Evolutionary conservation across 1,139 yeast genomes (phyloP).

Genomic region (Geotrichum australiense): DNA sequence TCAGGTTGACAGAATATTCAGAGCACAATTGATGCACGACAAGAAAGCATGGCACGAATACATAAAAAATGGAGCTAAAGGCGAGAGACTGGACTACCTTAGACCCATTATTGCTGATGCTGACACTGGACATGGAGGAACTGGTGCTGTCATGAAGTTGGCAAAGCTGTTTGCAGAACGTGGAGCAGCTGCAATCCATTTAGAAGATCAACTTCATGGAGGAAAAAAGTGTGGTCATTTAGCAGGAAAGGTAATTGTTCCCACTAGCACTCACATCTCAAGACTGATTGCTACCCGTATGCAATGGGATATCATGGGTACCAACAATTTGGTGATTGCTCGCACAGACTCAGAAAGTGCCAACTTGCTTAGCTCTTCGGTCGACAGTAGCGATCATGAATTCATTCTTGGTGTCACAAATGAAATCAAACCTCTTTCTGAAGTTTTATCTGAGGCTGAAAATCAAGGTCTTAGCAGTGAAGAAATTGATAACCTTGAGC

Average conservation of each 20-base stretch:
- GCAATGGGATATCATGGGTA: constrained; percentile 61
- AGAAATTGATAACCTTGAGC: constrained; percentile 37
- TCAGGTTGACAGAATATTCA: constrained; percentile 53
- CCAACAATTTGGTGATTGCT: constrained; percentile 52
- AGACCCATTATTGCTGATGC: constrained; percentile 62
- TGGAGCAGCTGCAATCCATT: constrained; percentile 60
- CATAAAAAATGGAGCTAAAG: constrained; percentile 29
- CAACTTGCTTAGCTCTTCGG: constrained; percentile 45
- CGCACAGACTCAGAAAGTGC: constrained; percentile 57
- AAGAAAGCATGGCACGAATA: constrained; percentile 45
- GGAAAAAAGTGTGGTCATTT: constrained; percentile 62
- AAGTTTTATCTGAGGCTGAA: constrained; percentile 43
- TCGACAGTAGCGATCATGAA: constrained; percentile 53
- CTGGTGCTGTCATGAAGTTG: constrained; percentile 55
- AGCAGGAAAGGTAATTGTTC: constrained; percentile 57
- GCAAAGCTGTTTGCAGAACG: constrained; percentile 58
- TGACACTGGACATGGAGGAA: constrained; percentile 66
- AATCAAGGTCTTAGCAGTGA: constrained; percentile 33
- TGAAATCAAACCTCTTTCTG: constrained; percentile 42
- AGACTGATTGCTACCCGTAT: constrained; percentile 53
- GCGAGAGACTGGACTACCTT: constrained; percentile 41
- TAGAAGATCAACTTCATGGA: constrained; percentile 60
- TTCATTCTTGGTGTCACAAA: constrained; percentile 44
- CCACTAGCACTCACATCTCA: constrained; percentile 51
- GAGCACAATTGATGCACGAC: constrained; percentile 55